phyloP scores from a whole-genome alignment of 768 basidiomycete genomes.

The Rhizopogon salebrosus region DNA sequence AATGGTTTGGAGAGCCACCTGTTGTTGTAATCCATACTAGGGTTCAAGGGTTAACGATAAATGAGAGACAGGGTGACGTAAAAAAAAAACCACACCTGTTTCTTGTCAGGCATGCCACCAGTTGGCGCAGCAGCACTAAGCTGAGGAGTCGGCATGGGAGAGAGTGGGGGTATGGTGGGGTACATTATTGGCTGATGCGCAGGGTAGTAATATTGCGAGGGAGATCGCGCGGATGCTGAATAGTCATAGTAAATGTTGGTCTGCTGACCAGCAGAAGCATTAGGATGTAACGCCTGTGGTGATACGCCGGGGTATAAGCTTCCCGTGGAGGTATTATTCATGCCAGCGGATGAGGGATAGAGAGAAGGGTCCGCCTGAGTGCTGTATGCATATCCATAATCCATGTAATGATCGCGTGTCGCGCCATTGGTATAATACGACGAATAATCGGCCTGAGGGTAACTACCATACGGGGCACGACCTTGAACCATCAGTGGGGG shows the following conservation, averaged over 20 bases:
- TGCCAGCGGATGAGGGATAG: slow-evolving; percentile 43
- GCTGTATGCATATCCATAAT: slow-evolving; percentile 56
- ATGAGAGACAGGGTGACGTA: slow-evolving; percentile 3
- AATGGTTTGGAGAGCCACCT: slow-evolving; percentile 36
- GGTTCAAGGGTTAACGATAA: slow-evolving; percentile 8
- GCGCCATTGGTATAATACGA: slow-evolving; percentile 52
- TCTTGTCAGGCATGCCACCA: slow-evolving; percentile 45
- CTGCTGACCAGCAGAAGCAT: slow-evolving; percentile 40
- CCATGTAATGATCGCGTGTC: slow-evolving; percentile 44
- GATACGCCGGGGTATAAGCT: slow-evolving; percentile 46
- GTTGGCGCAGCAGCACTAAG: slow-evolving; percentile 34
- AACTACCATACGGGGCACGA: slow-evolving; percentile 43
- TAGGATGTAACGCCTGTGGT: slow-evolving; percentile 38
- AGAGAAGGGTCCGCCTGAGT: slow-evolving; percentile 42
- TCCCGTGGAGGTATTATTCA: slow-evolving; percentile 38
- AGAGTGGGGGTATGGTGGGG: slow-evolving; percentile 44
- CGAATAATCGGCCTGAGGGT: slow-evolving; percentile 53
- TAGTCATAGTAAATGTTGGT: slow-evolving; percentile 59
- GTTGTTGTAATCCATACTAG: slow-evolving; percentile 44
- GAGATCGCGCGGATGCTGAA: slow-evolving; percentile 37
- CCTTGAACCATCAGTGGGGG: slow-evolving; percentile 39
- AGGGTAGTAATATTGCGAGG: slow-evolving; percentile 60
- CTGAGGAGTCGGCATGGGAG: slow-evolving; percentile 50
- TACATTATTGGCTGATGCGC: slow-evolving; percentile 56
- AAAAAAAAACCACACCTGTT: slow-evolving; percentile 41